Evolutionary conservation across 1,284 basidiomycete genomes (phyloP), one percentile per base, ranked within the genome.

Genomic region (Bjerkandera adusta): DNA sequence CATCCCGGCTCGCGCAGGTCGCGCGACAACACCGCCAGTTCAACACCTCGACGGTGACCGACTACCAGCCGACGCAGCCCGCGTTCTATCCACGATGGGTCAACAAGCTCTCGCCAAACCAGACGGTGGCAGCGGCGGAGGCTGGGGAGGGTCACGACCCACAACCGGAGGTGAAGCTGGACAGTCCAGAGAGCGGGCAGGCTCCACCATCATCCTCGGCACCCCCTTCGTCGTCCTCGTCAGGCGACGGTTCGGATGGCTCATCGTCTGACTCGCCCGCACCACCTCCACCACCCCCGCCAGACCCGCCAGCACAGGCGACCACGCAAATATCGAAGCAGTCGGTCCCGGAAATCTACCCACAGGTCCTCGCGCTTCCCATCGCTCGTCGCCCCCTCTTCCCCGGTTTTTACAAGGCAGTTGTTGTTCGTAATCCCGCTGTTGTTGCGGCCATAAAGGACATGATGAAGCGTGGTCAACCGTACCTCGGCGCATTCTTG

Each of bases 331-430:
- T 89, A 55, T 82, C 89, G 11, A 90, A 89, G 58, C 89, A 89
- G 52, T 84, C 87, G 32, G 83, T 93, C 8, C 91, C 91, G 1
- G 89, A 92, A 66, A 66, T 83, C 51, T 98, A 98, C 68, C 95
- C 96, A 1, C 92, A 97, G 66, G 88, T 98, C 30, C 80, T 99
- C 18, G 96, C 96, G 3, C 79, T 99, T 1, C 96, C 96, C 11
- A 98, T 99, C 57, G 94, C 94, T 26, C 88, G 95, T 45, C 81
- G 96, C 29, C 96, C 96, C 0, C 83, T 98, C 41, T 98, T 98
- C 70, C 96, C 96, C 10, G 95, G 94, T 37, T 97, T 97, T 68
- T 97, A 99, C 81, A 97, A 97, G 66, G 92, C 93, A 11, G 94
- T 97, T 45, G 92, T 96, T 49, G 79, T 97, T 49, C 83, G 87